Conservation (phyloP, 2,329 filamentous ascomycete species). For the Bimuria novae-zelandiae region DNA sequence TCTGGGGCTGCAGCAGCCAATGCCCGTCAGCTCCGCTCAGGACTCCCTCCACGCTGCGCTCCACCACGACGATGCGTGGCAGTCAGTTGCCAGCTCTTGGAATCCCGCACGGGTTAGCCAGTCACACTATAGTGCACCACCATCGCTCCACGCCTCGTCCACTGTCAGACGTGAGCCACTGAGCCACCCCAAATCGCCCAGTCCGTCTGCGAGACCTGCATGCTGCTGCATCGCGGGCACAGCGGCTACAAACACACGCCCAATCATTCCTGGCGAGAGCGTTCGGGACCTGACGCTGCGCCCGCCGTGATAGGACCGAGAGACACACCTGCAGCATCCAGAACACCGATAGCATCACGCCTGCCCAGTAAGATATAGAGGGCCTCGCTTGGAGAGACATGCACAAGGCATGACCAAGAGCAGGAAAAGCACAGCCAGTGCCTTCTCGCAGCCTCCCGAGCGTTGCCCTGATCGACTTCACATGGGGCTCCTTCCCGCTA, state of each 20-base stretch:
- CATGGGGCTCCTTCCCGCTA: slow-evolving; percentile 2
- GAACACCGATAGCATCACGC: slow-evolving; percentile 23
- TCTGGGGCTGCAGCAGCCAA: background rate
- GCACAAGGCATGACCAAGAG: slow-evolving; percentile 34
- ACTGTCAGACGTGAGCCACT: slow-evolving; percentile 21
- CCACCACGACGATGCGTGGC: background rate
- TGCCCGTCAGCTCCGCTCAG: slow-evolving; percentile 1
- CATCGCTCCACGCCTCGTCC: slow-evolving; percentile 2
- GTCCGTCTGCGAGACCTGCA: slow-evolving; percentile 21
- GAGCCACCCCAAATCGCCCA: slow-evolving; percentile 29
- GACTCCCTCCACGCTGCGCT: background rate
- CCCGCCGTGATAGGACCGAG: slow-evolving; percentile 25
- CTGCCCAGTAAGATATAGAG: slow-evolving; percentile 29
- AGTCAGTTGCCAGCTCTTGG: slow-evolving; percentile 8
- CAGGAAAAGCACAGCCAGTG: slow-evolving; percentile 18
- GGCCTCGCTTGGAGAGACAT: slow-evolving; percentile 19
- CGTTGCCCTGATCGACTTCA: slow-evolving; percentile 16
- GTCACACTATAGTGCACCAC: slow-evolving; percentile 8
- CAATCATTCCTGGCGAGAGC: slow-evolving; percentile 27
- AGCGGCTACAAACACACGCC: slow-evolving; percentile 39
- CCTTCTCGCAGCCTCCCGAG: slow-evolving; percentile 9
- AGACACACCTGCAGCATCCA: slow-evolving; percentile 28
- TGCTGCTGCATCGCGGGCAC: slow-evolving; percentile 16
- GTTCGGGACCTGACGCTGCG: slow-evolving; percentile 24
- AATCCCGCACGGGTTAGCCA: background rate